These are phyloP conservation scores for Plenodomus tracheiphilus DNA, from an alignment of 2,329 filamentous ascomycete genomes.

Conservation along the genomic window DNA sequence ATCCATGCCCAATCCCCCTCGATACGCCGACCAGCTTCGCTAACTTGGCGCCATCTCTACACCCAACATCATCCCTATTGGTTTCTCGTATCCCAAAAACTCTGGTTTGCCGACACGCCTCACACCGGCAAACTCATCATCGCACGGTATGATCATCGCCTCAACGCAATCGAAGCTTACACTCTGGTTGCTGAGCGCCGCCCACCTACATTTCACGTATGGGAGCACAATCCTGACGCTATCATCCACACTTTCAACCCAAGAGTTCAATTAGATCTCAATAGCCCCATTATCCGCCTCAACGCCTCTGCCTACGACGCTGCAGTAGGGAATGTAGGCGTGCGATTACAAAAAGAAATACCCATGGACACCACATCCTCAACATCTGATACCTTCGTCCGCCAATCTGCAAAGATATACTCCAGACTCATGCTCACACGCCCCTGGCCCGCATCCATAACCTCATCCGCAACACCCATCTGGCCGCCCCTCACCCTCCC, in stretches of 20 bases:
- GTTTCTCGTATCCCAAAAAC: constrained; percentile 78
- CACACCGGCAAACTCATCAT: constrained; percentile 76
- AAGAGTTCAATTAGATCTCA: constrained; percentile 69
- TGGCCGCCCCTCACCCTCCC: constrained; percentile 80
- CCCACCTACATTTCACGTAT: constrained; percentile 60
- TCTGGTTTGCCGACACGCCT: constrained; percentile 82
- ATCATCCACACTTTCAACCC: constrained; percentile 76
- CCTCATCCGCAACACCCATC: constrained; percentile 48
- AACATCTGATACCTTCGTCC: constrained; percentile 8
- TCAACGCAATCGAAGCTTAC: constrained; percentile 79
- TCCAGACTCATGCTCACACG: constrained; percentile 71
- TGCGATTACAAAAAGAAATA: constrained; percentile 56
- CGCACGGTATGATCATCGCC: constrained; percentile 72
- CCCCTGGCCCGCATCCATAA: constrained; percentile 49
- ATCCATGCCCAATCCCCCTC: constrained; percentile 69
- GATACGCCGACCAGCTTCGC: constrained; percentile 54
- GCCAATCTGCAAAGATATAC: constrained; percentile 52
- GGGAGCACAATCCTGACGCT: constrained; percentile 67
- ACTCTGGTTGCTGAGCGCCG: constrained; percentile 69
- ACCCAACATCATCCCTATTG: constrained; percentile 75
- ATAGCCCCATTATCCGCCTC: constrained; percentile 65
- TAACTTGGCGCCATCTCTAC: constrained; percentile 72
- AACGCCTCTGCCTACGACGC: constrained; percentile 34
- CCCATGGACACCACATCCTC: constrained; percentile 49
- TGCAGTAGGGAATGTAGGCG: constrained; percentile 21